Evolutionary conservation across 208 protist species (phyloP), one percentile per base, ranked within the genome.

Genomic region (Trypanosoma scelopori): DNA sequence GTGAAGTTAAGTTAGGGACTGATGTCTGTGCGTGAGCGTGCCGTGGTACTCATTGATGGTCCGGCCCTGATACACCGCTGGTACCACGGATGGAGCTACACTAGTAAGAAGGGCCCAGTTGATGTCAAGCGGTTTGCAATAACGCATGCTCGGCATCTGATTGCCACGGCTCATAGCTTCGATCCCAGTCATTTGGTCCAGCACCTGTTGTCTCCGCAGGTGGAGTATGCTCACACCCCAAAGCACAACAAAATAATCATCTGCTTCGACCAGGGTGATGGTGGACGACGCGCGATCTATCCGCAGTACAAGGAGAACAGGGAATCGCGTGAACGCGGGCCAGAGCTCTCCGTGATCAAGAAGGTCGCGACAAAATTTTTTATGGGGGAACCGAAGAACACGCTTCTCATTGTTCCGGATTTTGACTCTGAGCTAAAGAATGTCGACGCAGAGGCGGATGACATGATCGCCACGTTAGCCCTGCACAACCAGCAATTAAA

Each of bases 231-330:
- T 15, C 86, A 91, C 74, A 95, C 89, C 12, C 86, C 82, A 12
- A 95, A 95, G 62, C 75, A 84, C 53, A 95, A 95, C 78, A 88
- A 88, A 66, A 74, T 95, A 16, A 80, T 95, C 46, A 69, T 93
- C 18, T 96, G 79, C 68, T 96, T 96, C 65, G 90, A 96, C 58
- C 81, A 93, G n/a, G 90, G 90, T 13, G 90, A 96, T 70, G 90
- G 90, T n/a, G 90, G 90, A 11, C 80, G 90, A 20, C 66, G 81
- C 4, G 71, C 83, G 39, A 64, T 96, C 11, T 96, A 85, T 74
- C 53, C 77, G 0, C 71, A 84, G 41, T 96, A 96, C 73, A 96
- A 96, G 55, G 77, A 78, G 57, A 91, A 91, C 57, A 75, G 91
- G 11, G 28, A 53, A 1, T 39, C 66, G 5, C 71, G 78, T 6